Evolutionary conservation across 1,284 basidiomycete genomes (phyloP), one percentile per base, ranked within the genome.

Genomic region (Inonotus obliquus): DNA sequence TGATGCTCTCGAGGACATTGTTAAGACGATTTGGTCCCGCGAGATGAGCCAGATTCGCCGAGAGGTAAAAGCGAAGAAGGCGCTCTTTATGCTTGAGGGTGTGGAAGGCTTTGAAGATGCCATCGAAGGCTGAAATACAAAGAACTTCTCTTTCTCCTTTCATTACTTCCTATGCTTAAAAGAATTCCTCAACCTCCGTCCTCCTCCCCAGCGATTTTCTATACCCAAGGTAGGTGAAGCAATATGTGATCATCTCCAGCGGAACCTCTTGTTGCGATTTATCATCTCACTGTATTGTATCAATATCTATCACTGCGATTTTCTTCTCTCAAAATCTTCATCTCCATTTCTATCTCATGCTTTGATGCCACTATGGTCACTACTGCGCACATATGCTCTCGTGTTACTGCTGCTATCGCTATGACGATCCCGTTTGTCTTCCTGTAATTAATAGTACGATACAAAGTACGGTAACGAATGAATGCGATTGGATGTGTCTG

Each of bases 1-100:
- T 0, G 82, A 86, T 59, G 75, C 82, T 38, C 79, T 78, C 54
- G 84, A 86, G 66, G 87, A 89, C 68, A 89, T 90, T 65, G 79
- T 88, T 19, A 78, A 80, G 38, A 77, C 77, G 5, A 83, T 92
- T 56, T 92, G 88, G 86, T 75, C 80, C 38, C 78, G 81, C 63
- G 90, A 92, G 73, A 78, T 75, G 52, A 72, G 75, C 10, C 77
- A 81, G 61, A 77, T 87, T 55, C 69, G 72, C 29, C 81, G 81
- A 54, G 89, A 91, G 65, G 69, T 79, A 51, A 83, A 81, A 68
- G 75, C 73, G 0, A 66, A 66, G 41, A 44, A 62, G 29, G 59
- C 53, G 45, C 65, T 67, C 45, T 67, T 68, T 60, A 71, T 65
- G 54, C 59, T 68, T 49, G 66, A 66, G 13, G 63, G 65, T 5